Base-by-base conservation (phyloP, 2,329 filamentous ascomycete genomes). In the Botryotinia calthae region DNA sequence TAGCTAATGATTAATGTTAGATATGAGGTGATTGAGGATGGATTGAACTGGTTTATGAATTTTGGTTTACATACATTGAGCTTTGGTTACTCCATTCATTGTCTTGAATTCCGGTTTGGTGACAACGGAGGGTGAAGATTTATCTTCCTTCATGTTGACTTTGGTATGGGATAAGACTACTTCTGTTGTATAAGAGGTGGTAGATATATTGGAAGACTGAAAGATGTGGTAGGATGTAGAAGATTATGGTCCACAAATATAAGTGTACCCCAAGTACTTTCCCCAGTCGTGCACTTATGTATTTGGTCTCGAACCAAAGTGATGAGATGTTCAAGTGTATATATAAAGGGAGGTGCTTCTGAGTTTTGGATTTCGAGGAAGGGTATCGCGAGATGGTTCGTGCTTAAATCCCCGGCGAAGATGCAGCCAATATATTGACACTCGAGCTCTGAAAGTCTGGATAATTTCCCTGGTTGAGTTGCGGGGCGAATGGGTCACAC, bases 261-360 rank as follows among this genome's bases (percentile, higher is more conserved):
- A 18, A 67, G 25, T 40, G 48, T 31, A 28, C 34, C 34, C 34
- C 34, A 42, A 67, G 25, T 54, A 18, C 31, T 67, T 67, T 54
- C 64, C 64, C 34, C 48, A 67, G 25, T 67, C 64, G 64, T 56
- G 64, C 64, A 67, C 64, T 51, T 42, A 16, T n/a, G 6, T 48
- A 25, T 51, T 37, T 34, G 31, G 31, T 51, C 37, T 34, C 31
- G 20, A 10, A 42, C 61, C 40, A 46, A 34, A 44, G 34, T 42
- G 18, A 67, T 42, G 34, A 56, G 31, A 40, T 54, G 34, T 28
- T 34, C 28, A 46, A 48, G 40, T 44, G 58, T 37, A 37, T 16
- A 59, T 40, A 61, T 37, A 37, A 37, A 31, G 48, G 34, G 42
- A 40, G 25, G 34, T 10, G 25, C 8, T 9, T 67, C 51, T 54